These are phyloP conservation scores for Suillus occidentalis DNA, from an alignment of 768 basidiomycete species.

Conservation along the genomic window DNA sequence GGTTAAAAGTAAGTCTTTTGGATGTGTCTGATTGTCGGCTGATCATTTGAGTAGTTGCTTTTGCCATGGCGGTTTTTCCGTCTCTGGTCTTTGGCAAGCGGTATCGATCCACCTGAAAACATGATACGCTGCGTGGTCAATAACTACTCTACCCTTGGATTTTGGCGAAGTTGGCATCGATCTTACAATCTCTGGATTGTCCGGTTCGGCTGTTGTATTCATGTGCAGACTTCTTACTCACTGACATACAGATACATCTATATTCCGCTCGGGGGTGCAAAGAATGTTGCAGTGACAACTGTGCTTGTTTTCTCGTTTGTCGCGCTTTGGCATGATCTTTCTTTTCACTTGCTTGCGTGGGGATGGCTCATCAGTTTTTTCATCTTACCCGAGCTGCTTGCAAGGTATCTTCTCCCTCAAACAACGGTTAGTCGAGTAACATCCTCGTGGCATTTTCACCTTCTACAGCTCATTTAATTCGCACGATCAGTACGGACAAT, in stretches of 20 bases:
- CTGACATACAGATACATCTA: slow-evolving; percentile 79
- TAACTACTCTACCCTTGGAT: slow-evolving; percentile 90
- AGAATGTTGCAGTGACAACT: slow-evolving; percentile 58
- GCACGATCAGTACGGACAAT: slow-evolving; percentile 56
- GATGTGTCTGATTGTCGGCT: not conserved
- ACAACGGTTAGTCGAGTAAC: slow-evolving; percentile 49
- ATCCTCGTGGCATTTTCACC: not conserved
- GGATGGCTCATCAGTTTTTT: slow-evolving; percentile 95
- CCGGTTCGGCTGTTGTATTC: slow-evolving; percentile 46
- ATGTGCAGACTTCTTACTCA: slow-evolving; percentile 3
- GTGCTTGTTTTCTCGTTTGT: slow-evolving; percentile 92
- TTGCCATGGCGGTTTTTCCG: slow-evolving; percentile 98
- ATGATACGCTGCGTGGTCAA: slow-evolving; percentile 99
- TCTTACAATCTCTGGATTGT: slow-evolving; percentile 96
- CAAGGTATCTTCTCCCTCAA: slow-evolving; percentile 56
- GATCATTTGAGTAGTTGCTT: slow-evolving; percentile 57
- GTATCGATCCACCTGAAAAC: slow-evolving; percentile 94
- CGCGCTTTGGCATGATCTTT: slow-evolving; percentile 96
- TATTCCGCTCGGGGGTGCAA: slow-evolving; percentile 82
- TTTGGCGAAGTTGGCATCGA: slow-evolving; percentile 97
- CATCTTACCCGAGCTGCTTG: slow-evolving; percentile 81
- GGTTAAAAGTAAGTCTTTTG: slow-evolving; percentile 76
- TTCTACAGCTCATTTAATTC: slow-evolving; percentile 6
- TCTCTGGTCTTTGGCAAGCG: slow-evolving; percentile 85
- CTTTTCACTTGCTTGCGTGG: slow-evolving; percentile 86